These are phyloP conservation scores for Colletotrichum tamarilloi DNA, from an alignment of 2,329 filamentous ascomycete species.

Conservation along the genomic window DNA sequence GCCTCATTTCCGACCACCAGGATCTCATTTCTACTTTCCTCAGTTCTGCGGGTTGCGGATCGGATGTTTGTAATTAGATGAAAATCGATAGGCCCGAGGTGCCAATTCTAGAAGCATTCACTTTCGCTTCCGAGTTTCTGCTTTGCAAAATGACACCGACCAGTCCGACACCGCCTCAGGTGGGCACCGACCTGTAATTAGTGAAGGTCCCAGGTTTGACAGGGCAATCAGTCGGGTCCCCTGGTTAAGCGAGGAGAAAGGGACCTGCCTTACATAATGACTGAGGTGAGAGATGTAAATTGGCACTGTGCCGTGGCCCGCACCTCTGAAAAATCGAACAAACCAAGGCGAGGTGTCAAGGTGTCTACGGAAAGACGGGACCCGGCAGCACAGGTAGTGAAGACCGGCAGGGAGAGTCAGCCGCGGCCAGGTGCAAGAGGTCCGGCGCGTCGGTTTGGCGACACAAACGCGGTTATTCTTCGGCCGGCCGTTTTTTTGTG, in stretches of 20 bases:
- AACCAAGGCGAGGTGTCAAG: too few relatives aligned
- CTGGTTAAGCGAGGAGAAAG: neutral
- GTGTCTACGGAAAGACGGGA: too few relatives aligned
- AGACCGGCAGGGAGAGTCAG: neutral
- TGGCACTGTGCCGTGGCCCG: constrained; percentile 21
- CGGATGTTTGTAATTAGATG: constrained; percentile 25
- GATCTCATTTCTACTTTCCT: constrained; percentile 4
- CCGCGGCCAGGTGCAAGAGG: neutral
- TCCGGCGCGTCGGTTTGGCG: neutral
- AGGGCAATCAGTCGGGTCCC: constrained; percentile 4
- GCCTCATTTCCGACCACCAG: constrained; percentile 30
- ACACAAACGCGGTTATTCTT: constrained; percentile 15
- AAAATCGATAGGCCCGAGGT: constrained; percentile 10
- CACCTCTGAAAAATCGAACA: constrained; percentile 20
- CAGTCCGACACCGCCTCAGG: constrained; percentile 28
- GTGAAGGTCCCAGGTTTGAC: neutral
- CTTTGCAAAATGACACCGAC: neutral
- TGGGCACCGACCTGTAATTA: constrained; percentile 23
- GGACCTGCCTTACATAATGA: neutral
- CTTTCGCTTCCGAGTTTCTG: constrained; percentile 25
- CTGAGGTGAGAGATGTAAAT: neutral
- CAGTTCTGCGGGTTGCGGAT: constrained; percentile 1
- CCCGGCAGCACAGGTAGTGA: neutral
- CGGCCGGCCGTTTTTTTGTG: constrained; percentile 16
- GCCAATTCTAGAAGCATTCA: constrained; percentile 26